Base-by-base conservation (phyloP, 768 basidiomycete genomes). In the Pleurotus citrinopileatus region DNA sequence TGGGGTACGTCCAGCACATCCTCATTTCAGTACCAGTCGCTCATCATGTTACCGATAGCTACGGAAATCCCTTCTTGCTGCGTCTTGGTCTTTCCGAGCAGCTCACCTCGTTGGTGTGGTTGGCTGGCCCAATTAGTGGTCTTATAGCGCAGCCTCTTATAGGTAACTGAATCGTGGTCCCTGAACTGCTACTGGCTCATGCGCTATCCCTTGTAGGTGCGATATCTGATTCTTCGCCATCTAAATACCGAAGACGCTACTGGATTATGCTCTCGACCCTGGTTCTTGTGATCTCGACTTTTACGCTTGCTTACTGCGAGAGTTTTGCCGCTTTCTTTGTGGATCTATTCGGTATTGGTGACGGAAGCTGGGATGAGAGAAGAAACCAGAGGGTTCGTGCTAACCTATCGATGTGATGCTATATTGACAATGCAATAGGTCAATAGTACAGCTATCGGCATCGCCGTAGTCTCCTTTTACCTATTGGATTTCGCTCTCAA, bases 401-500 rank as follows among this genome's bases (percentile, higher is more conserved):
- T 26, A 10, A 9, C 38, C n/a, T 27, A 20, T 19, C 10, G 13
- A 12, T 42, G 23, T 15, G 10, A 12, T 12, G 4, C 36, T 42
- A 3, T n/a, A 4, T 17, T 19, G 19, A 40, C 19, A 12, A 28
- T 9, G 17, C 43, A 42, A 17, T 57, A 92, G 88, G 85, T 81
- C 15, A 71, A 80, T 34, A 82, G 77, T 59, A 83, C 80, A 23
- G 83, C 94, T 9, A 96, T 98, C 54, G 82, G 77, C 46, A 82
- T 98, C 47, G 97, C 95, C 1, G 81, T 99, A 23, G 75, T 86
- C 20, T 87, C 90, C 0, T 98, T 99, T 72, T 99, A 97, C 65
- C 68, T 94, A 44, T 78, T 99, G 28, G 97, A 99, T 69, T 99
- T 99, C 65, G 91, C 94, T n/a, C 78, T 99, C 55, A 99, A 99